These are phyloP conservation scores for Solanum aculeatissimum DNA, from an alignment of 305 asterid species.

Conservation along the genomic window DNA sequence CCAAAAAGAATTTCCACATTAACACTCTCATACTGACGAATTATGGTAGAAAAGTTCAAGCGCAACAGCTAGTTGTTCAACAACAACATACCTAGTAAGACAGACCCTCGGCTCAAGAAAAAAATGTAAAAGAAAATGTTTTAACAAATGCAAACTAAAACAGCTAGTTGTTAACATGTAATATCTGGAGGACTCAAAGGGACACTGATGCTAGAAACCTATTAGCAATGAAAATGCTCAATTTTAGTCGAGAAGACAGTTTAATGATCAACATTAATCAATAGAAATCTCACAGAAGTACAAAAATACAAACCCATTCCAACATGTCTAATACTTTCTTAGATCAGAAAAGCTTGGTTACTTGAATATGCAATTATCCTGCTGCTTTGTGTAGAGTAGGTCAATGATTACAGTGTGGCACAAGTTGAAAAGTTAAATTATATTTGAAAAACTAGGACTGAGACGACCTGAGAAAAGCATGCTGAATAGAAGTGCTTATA, in stretches of 20 bases:
- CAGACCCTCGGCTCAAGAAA: not conserved
- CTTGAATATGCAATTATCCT: not conserved
- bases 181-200: not conserved
- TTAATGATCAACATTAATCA: not conserved
- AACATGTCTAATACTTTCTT: not conserved
- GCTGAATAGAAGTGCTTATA: slow-evolving; percentile 44
- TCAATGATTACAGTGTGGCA: slow-evolving; percentile 4
- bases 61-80: not conserved
- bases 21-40: not conserved
- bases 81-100: not conserved
- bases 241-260: not conserved
- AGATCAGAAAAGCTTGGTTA: slow-evolving; percentile 1
- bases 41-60: not conserved
- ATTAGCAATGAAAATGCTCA: not conserved
- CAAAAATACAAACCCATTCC: not conserved
- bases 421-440: not conserved
- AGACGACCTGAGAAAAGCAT: slow-evolving; percentile 77
- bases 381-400: not conserved
- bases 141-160: not conserved
- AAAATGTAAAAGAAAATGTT: not conserved
- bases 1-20: not conserved
- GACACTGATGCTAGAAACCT: not conserved
- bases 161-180: not conserved
- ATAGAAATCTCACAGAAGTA: not conserved
- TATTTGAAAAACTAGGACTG: slow-evolving; percentile 7